Evolutionary conservation across 2,329 filamentous ascomycete species (phyloP).

Genomic region (Rugonectria rugulosa): DNA sequence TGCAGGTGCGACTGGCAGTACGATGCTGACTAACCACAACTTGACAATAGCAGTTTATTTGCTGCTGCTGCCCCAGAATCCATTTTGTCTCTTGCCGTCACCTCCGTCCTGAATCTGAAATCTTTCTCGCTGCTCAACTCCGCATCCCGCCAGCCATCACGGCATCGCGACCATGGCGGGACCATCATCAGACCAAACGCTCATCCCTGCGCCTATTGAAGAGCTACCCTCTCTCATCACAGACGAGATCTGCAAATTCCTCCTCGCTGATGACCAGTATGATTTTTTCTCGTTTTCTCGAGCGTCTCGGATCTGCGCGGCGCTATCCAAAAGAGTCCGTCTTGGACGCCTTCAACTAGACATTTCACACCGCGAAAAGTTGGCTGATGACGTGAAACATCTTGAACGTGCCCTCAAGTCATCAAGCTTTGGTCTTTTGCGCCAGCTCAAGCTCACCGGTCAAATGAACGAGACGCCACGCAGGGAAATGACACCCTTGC

Average conservation of each 20-base stretch:
- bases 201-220: no score
- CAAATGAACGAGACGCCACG: background rate
- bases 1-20: no score
- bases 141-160: no score
- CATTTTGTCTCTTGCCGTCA: no score
- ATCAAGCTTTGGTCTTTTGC: background rate
- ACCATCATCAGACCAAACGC: no score
- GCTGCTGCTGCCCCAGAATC: no score
- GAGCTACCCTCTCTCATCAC: no score
- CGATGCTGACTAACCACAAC: no score
- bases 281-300: background rate
- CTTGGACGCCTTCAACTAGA: constrained; percentile 1
- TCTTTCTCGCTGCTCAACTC: no score
- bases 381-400: background rate
- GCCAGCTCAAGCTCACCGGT: background rate
- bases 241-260: background rate
- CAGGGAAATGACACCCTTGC: background rate
- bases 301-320: background rate
- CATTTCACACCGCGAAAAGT: background rate
- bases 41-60: no score
- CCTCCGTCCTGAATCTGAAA: no score
- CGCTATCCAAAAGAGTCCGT: background rate
- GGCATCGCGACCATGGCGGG: no score
- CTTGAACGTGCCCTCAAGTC: background rate
- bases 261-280: background rate